phyloP scores from a whole-genome alignment of 306 rosid genomes.

The Herpetospermum pedunculosum region DNA sequence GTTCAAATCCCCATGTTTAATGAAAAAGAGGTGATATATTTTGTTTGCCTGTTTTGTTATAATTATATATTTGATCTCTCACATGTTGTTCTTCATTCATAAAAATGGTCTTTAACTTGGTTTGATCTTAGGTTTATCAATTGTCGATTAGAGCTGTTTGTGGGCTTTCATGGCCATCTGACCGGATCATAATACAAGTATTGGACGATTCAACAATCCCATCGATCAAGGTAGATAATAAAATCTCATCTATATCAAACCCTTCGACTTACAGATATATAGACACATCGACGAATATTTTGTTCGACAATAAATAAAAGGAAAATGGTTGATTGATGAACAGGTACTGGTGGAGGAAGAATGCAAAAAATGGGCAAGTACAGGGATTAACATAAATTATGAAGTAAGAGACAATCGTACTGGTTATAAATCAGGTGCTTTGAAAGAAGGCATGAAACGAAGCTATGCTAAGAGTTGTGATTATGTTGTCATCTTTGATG shows the following conservation, averaged over 20 bases:
- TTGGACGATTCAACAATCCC: conserved; percentile 86
- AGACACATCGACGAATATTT: too few species aligned
- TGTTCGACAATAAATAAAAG: neutral
- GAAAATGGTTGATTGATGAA: conserved; percentile 1
- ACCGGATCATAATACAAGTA: conserved; percentile 68
- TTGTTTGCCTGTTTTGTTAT: neutral
- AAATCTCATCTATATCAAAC: neutral
- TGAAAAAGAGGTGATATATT: conserved; percentile 64
- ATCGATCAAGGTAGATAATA: conserved; percentile 41
- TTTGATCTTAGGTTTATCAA: conserved; percentile 50
- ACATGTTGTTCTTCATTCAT: too few species aligned
- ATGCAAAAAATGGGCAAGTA: conserved; percentile 67
- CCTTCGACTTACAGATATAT: too few species aligned
- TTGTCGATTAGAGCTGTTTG: conserved; percentile 80
- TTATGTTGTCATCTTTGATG: conserved; percentile 71
- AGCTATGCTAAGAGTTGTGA: conserved; percentile 61
- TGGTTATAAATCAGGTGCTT: conserved; percentile 87
- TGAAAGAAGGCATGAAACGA: conserved; percentile 71
- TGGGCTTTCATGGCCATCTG: conserved; percentile 86
- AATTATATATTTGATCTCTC: neutral
- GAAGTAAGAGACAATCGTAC: conserved; percentile 67
- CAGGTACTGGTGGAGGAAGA: conserved; percentile 66
- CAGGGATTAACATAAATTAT: conserved; percentile 72
- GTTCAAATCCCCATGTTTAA: conserved; percentile 91
- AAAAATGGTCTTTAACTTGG: too few species aligned